phyloP scores from a whole-genome alignment of 129 eudicot genomes.

The Artemisia argyi region DNA sequence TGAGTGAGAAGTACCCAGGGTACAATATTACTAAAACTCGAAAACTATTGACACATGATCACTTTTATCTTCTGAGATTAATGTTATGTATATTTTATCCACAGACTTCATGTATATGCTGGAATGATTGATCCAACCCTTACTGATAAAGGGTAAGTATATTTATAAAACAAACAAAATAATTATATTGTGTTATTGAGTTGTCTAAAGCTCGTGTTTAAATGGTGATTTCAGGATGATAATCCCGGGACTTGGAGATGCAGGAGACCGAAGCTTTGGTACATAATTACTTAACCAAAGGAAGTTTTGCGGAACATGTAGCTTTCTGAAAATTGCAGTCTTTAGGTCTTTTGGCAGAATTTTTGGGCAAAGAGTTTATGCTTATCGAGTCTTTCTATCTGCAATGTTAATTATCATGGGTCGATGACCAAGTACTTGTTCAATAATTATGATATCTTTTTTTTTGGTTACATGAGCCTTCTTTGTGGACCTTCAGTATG shows the following conservation, averaged over 20 bases:
- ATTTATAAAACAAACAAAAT: neutral
- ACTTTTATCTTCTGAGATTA: neutral
- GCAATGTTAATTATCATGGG: neutral
- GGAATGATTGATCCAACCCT: conserved; percentile 88
- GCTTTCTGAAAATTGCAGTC: neutral
- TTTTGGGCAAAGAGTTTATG: conserved; percentile 19
- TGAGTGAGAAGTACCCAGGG: conserved; percentile 93
- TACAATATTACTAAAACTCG: conserved; percentile 23
- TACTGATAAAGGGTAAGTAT: conserved; percentile 73
- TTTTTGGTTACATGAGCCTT: too few relatives aligned
- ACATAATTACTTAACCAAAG: conserved; percentile 43
- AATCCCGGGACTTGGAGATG: conserved; percentile 96
- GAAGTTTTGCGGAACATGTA: neutral
- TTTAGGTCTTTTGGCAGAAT: conserved; percentile 1
- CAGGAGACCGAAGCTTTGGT: conserved; percentile 91
- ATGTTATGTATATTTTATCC: neutral
- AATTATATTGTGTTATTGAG: neutral
- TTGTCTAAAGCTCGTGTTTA: conserved; percentile 6
- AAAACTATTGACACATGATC: neutral
- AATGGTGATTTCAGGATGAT: conserved; percentile 64
- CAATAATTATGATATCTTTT: neutral
- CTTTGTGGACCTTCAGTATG: too few relatives aligned
- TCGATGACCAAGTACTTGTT: neutral
- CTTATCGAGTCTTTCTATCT: neutral
- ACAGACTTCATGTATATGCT: conserved; percentile 90